Base-by-base conservation (phyloP, 2,329 filamentous ascomycete genomes). In the Clonostachys chloroleuca region DNA sequence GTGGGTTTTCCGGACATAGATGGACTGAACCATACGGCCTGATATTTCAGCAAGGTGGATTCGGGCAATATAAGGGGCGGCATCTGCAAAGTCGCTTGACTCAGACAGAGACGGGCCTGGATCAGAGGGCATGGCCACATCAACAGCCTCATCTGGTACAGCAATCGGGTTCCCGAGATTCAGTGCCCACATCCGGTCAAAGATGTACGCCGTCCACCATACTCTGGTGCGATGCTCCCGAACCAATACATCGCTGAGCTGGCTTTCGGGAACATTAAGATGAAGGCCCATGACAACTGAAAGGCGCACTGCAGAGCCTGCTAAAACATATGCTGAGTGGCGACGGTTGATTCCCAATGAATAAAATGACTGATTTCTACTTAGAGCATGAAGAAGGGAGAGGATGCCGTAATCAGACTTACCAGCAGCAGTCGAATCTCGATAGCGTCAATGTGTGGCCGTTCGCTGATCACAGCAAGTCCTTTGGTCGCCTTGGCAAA, bases 111-210 rank as follows among this genome's bases (percentile, higher is more conserved):
- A 30, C 5, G 70, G 40, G 1, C 57, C 53, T 1, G 61, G 56
- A 12, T 65, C 61, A 0, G 67, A 67, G 0, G 72, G 73, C 6
- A 70, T 52, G 24, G 72, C 66, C 6, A 73, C 67, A 30, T 69
- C 60, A 5, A 77, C 75, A 16, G 75, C 74, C 34, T 72, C 65
- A 44, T 78, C 74, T 12, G 67, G 64, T 6, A 78, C 69, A 37
- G 73, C 70, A 6, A 72, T 65, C 0, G 75, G 72, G 20, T 75
- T 66, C 0, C 74, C 72, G 44, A 77, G 64, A 42, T 74, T 72
- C 0, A 72, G 70, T 4, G 70, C 70, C 65, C 68, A 74, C 61
- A 77, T 69, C 3, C 74, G 65, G 47, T 74, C 71, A 18, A 73
- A 59, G 10, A 60, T 65, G 40, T 72, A 73, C 0, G 70, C 62